Conservation (phyloP, 176 grass and related monocot genomes). For the Zea mays region DNA sequence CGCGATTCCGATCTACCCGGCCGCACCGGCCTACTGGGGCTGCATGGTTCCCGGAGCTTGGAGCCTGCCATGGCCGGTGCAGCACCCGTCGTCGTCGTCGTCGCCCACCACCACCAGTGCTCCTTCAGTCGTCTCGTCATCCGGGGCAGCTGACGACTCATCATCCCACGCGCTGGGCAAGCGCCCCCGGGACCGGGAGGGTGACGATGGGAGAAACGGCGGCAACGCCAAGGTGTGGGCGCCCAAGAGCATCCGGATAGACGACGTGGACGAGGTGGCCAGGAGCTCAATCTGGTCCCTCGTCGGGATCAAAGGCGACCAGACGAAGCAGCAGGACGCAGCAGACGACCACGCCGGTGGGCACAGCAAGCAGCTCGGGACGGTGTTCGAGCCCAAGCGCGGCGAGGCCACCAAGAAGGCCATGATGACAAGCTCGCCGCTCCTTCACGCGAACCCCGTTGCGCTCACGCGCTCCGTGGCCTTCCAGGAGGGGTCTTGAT, state of each 20-base stretch:
- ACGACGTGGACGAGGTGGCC: constrained; percentile 65
- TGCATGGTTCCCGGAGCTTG: constrained; percentile 52
- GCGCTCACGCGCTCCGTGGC: constrained; percentile 62
- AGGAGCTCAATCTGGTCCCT: constrained; percentile 67
- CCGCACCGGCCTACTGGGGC: constrained; percentile 54
- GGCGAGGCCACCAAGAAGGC: constrained; percentile 32
- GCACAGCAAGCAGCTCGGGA: constrained; percentile 30
- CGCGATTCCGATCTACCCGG: constrained; percentile 66
- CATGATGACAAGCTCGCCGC: constrained; percentile 30
- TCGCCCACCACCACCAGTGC: background rate
- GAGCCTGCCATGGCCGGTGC: constrained; percentile 60
- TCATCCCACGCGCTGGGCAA: constrained; percentile 45
- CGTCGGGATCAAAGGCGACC: constrained; percentile 40
- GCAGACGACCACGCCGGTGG: background rate
- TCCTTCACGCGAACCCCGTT: constrained; percentile 61
- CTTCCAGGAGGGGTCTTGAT: constrained; percentile 74
- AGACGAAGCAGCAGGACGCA: background rate
- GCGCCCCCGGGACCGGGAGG: constrained; percentile 51
- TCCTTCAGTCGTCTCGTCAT: constrained; percentile 30
- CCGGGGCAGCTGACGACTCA: background rate
- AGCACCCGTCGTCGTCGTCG: background rate
- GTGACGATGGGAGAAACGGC: constrained; percentile 1
- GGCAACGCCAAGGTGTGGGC: constrained; percentile 44
- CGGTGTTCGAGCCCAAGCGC: constrained; percentile 49
- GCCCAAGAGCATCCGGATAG: constrained; percentile 68